Conservation (phyloP, 345 rosid genomes). For the Xanthoceras sorbifolium region DNA sequence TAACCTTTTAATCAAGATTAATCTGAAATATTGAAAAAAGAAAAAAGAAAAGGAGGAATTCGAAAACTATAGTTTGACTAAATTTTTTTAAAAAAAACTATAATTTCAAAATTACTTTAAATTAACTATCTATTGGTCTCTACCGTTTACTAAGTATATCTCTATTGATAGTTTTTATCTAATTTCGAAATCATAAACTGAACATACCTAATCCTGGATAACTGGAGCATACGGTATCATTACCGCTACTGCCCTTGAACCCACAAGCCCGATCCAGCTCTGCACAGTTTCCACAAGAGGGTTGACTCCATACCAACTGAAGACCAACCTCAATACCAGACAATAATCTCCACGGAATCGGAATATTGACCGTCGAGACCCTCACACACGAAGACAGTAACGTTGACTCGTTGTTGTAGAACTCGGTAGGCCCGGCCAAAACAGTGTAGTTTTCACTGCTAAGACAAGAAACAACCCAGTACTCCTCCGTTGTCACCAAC, state of each 20-base stretch:
- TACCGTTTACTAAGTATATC: too few species aligned
- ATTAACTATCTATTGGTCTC: too few species aligned
- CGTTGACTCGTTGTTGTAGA: background rate
- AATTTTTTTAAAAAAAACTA: too few species aligned
- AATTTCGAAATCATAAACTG: too few species aligned
- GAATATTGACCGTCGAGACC: constrained; percentile 18
- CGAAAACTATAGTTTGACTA: too few species aligned
- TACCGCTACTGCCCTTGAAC: constrained; percentile 13
- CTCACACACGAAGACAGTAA: constrained; percentile 1
- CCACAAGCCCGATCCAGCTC: constrained; percentile 20
- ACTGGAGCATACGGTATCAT: constrained; percentile 12
- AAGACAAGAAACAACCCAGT: constrained; percentile 26
- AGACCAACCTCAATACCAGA: background rate
- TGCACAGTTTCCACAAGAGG: constrained; percentile 22
- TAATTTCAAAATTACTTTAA: too few species aligned
- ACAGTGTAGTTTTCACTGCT: constrained; percentile 19
- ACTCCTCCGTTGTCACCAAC: background rate
- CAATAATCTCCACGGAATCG: background rate
- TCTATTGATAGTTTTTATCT: too few species aligned
- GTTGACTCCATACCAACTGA: constrained; percentile 24
- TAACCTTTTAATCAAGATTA: background rate
- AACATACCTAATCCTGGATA: constrained; percentile 9
- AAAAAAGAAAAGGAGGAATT: too few species aligned
- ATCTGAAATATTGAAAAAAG: too few species aligned
- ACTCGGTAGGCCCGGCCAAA: background rate